Percentiles rank a stretch among this genome's conserved stretches.
Conservation (phyloP, 805 yeast species). For the Yarrowia sp. region DNA sequence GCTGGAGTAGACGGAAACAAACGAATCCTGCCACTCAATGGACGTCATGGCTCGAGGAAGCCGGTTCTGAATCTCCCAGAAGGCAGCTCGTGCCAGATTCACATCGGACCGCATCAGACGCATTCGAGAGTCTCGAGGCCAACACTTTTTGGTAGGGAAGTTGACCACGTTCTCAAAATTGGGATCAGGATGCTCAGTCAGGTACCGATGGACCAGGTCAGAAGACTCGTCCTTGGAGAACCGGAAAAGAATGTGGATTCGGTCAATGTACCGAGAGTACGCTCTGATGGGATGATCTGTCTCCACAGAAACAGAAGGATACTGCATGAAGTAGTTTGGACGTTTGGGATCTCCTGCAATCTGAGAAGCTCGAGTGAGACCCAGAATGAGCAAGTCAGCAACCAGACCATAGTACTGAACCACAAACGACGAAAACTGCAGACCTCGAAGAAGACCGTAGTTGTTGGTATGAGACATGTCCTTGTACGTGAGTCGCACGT, state of each 20-base stretch:
- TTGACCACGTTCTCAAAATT: constrained; percentile 82
- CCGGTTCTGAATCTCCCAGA: constrained; percentile 83
- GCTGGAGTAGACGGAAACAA: constrained; percentile 82
- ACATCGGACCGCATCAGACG: constrained; percentile 86
- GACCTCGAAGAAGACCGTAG: constrained; percentile 81
- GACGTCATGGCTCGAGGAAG: constrained; percentile 71
- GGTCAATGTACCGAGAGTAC: constrained; percentile 80
- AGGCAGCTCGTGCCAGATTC: constrained; percentile 83
- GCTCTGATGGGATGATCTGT: constrained; percentile 69
- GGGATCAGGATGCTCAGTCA: constrained; percentile 88
- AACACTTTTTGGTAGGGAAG: constrained; percentile 82
- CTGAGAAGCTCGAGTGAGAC: constrained; percentile 81
- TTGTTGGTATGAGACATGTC: constrained; percentile 94
- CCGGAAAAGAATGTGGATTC: constrained; percentile 72
- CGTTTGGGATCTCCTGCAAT: constrained; percentile 66
- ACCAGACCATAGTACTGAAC: constrained; percentile 87
- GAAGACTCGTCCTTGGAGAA: constrained; percentile 70
- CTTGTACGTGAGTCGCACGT: constrained; percentile 74
- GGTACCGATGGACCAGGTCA: constrained; percentile 68
- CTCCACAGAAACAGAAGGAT: constrained; percentile 56
- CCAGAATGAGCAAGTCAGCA: constrained; percentile 75
- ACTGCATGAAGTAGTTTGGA: constrained; percentile 79
- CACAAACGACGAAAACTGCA: constrained; percentile 86
- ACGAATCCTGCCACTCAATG: constrained; percentile 73
- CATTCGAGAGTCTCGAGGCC: constrained; percentile 95